phyloP scores from a whole-genome alignment of 2,329 filamentous ascomycete genomes.

The Mycosphaerella sp. region DNA sequence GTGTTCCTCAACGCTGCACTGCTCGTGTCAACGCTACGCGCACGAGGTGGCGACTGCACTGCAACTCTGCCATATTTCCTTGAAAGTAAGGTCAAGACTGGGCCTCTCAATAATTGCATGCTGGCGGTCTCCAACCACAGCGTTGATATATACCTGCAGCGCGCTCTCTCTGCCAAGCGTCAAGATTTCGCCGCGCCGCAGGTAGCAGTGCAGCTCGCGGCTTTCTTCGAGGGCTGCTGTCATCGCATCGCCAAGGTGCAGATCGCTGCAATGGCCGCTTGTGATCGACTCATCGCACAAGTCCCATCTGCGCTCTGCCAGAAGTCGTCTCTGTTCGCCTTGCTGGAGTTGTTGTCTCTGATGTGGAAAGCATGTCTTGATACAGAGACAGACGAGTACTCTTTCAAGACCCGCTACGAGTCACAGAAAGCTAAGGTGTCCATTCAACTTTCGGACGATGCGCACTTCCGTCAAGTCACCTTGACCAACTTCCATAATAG shows the following conservation, averaged over 20 bases:
- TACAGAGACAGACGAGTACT: constrained; percentile 88
- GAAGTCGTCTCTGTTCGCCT: constrained; percentile 80
- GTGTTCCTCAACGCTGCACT: constrained; percentile 90
- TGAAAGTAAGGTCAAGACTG: constrained; percentile 70
- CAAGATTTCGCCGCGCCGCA: constrained; percentile 84
- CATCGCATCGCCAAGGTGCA: constrained; percentile 91
- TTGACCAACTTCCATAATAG: constrained; percentile 69
- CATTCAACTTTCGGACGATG: constrained; percentile 91
- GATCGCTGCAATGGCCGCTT: constrained; percentile 73
- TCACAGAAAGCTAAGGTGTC: constrained; percentile 72
- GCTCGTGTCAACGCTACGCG: constrained; percentile 80
- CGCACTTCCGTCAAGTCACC: constrained; percentile 71
- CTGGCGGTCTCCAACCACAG: constrained; percentile 59
- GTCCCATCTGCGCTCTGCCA: constrained; percentile 89
- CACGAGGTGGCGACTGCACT: constrained; percentile 81
- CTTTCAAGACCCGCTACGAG: constrained; percentile 73
- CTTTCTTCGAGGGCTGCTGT: constrained; percentile 82
- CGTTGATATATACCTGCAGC: constrained; percentile 71
- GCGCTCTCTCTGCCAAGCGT: constrained; percentile 64
- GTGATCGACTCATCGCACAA: constrained; percentile 75
- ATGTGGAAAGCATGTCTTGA: constrained; percentile 96
- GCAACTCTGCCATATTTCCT: constrained; percentile 87
- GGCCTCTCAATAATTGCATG: constrained; percentile 59
- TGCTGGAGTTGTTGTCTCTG: constrained; percentile 83
- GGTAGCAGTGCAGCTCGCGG: constrained; percentile 78